These are phyloP conservation scores for Colletotrichum viniferum DNA, from an alignment of 2,329 filamentous ascomycete species.

Conservation along the genomic window DNA sequence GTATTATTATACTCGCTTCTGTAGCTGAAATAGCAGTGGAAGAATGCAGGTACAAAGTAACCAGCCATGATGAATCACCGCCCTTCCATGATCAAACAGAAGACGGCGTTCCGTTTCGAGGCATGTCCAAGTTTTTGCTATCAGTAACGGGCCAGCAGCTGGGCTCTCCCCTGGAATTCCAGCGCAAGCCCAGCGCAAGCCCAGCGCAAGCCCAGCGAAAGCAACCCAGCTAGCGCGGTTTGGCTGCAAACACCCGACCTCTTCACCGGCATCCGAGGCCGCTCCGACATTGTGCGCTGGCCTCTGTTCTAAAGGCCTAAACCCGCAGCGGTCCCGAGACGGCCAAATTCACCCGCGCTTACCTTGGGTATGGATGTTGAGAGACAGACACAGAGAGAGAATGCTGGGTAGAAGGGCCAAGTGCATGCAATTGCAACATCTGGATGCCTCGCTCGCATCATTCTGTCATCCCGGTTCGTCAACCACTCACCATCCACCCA, in stretches of 20 bases:
- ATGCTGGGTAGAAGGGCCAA: background rate
- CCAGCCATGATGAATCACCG: background rate
- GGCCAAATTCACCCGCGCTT: background rate
- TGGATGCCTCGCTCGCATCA: slow-evolving; percentile 11
- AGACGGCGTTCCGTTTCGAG: background rate
- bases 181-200: background rate
- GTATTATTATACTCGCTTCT: background rate
- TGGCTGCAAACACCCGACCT: background rate
- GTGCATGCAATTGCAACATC: background rate
- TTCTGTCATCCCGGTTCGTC: background rate
- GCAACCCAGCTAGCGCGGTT: background rate
- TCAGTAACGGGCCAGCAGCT: background rate
- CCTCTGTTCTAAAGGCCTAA: background rate
- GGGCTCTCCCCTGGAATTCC: background rate
- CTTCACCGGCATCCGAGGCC: background rate
- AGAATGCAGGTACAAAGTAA: background rate
- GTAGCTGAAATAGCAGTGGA: background rate
- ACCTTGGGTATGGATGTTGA: background rate
- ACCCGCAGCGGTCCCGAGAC: slow-evolving; percentile 11
- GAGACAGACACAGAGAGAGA: background rate
- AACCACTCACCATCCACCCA: background rate
- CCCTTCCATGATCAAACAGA: background rate
- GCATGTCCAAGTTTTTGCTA: background rate
- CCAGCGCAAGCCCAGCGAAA: background rate
- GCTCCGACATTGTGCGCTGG: background rate